A percentile compares a stretch with the other conserved stretches of the same genome.
Evolutionary conservation across 345 rosid genomes (phyloP).

Genomic region (Arabidopsis suecica): DNA sequence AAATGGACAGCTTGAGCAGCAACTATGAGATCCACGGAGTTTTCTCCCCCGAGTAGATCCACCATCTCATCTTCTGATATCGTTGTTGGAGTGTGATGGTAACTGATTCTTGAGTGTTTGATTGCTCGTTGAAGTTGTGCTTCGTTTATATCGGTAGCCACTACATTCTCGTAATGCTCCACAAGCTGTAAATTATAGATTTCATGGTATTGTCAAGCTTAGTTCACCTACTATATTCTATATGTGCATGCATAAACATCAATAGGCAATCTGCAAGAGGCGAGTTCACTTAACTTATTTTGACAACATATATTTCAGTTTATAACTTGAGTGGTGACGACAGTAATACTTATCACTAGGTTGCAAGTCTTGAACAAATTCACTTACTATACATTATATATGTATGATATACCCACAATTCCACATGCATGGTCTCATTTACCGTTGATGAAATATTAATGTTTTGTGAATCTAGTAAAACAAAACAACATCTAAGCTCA

Average conservation of each 20-base stretch:
- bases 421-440: neutral
- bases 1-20: slow-evolving; percentile 64
- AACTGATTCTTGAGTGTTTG: slow-evolving; percentile 37
- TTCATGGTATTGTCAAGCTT: neutral
- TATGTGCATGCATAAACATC: neutral
- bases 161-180: slow-evolving; percentile 43
- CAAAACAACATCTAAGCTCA: neutral
- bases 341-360: too few relatives aligned
- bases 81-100: slow-evolving; percentile 39
- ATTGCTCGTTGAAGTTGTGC: slow-evolving; percentile 41
- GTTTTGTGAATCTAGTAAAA: neutral
- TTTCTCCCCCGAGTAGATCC: slow-evolving; percentile 39
- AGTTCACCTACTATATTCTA: slow-evolving; percentile 11
- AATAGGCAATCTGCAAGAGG: neutral
- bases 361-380: too few relatives aligned
- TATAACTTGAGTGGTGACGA: too few relatives aligned
- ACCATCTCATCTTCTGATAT: slow-evolving; percentile 46
- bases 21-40: slow-evolving; percentile 49
- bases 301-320: too few relatives aligned
- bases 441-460: neutral
- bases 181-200: slow-evolving; percentile 27
- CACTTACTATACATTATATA: neutral
- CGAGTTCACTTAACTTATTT: neutral
- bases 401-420: neutral
- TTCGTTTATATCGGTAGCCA: slow-evolving; percentile 44